Conservation (phyloP, 306 rosid species). For the Fragaria iinumae region DNA sequence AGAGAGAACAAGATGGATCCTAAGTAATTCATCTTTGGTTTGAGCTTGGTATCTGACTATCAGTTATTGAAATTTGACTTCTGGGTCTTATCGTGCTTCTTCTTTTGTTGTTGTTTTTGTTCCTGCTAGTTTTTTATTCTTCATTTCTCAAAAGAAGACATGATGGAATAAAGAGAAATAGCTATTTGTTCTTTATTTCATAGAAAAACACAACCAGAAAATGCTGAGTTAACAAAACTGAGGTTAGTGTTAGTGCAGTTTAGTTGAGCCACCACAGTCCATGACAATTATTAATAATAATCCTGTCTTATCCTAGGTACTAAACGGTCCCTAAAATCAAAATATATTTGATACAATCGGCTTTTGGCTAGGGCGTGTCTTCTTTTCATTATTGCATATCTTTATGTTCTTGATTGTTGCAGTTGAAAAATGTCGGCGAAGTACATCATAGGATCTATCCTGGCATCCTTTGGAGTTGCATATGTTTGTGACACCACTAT, state of each 20-base stretch:
- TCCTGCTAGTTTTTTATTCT: too few species aligned
- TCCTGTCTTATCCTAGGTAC: not conserved
- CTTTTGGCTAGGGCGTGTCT: not conserved
- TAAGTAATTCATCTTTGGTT: too few species aligned
- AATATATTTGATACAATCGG: not conserved
- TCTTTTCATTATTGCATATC: not conserved
- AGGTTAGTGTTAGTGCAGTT: not conserved
- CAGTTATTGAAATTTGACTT: too few species aligned
- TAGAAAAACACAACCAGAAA: too few species aligned
- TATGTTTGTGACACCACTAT: slow-evolving; percentile 38
- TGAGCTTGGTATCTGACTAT: not conserved
- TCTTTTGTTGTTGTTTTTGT: too few species aligned
- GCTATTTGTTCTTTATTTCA: too few species aligned
- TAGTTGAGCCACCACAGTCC: not conserved
- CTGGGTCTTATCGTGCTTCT: too few species aligned
- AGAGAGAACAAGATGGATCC: not conserved
- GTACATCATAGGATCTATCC: slow-evolving; percentile 32
- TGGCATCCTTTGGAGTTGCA: slow-evolving; percentile 54
- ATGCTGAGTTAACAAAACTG: too few species aligned
- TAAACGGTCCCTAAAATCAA: not conserved
- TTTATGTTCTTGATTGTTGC: not conserved
- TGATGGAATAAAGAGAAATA: too few species aligned
- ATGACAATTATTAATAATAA: too few species aligned
- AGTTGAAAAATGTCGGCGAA: slow-evolving; percentile 51
- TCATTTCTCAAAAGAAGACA: too few species aligned